Evolutionary conservation across 2,329 filamentous ascomycete genomes (phyloP).

Genomic region (Xylaria multiplex): DNA sequence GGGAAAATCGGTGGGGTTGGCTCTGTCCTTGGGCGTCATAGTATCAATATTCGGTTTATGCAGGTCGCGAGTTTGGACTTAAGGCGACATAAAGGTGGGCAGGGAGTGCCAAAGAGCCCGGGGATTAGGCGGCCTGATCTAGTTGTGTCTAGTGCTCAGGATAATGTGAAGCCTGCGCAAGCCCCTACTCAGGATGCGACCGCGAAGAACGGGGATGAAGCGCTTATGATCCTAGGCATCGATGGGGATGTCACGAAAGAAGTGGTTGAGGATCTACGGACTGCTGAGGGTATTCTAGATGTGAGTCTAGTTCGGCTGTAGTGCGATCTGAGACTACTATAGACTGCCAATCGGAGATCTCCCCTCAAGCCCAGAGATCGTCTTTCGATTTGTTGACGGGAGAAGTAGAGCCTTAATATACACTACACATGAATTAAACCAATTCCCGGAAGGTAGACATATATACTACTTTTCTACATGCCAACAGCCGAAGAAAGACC

Average conservation of each 20-base stretch:
- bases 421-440: too few relatives aligned
- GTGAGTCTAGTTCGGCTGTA: conserved; percentile 62
- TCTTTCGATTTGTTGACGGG: neutral
- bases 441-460: neutral
- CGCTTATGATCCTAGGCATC: conserved; percentile 83
- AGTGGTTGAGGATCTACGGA: conserved; percentile 60
- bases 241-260: conserved; percentile 70
- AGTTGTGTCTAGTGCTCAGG: neutral
- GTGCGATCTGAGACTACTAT: neutral
- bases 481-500: conserved; percentile 22
- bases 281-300: conserved; percentile 64
- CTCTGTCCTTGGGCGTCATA: conserved; percentile 72
- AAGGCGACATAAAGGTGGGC: conserved; percentile 7
- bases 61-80: conserved; percentile 47
- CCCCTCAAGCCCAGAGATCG: neutral
- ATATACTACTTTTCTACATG: conserved; percentile 44
- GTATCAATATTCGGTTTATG: conserved; percentile 85
- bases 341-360: neutral
- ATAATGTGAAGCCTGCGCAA: neutral
- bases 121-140: conserved; percentile 3
- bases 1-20: conserved; percentile 87
- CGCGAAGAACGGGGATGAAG: conserved; percentile 66
- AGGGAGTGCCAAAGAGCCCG: neutral
- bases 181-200: conserved; percentile 31
- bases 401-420: too few relatives aligned